Evolutionary conservation across 2,329 filamentous ascomycete species (phyloP).

Genomic region (Fusarium sp.): DNA sequence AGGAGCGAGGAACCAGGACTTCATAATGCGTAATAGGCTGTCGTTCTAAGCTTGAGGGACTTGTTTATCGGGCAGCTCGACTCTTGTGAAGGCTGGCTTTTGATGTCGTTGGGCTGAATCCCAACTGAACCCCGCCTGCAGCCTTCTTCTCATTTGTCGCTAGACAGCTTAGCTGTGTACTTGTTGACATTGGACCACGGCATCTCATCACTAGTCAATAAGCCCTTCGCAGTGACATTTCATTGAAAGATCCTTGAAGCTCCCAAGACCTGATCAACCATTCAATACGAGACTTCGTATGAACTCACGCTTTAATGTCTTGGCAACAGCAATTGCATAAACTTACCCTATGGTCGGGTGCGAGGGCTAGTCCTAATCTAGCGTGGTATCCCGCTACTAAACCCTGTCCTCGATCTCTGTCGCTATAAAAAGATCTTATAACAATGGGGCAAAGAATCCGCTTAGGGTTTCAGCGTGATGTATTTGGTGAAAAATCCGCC

Average conservation of each 20-base stretch:
- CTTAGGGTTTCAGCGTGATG: neutral
- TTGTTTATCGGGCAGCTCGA: too few species aligned
- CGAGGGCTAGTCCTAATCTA: neutral
- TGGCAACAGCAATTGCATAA: neutral
- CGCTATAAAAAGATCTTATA: neutral
- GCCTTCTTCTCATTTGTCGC: too few species aligned
- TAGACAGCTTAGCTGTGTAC: too few species aligned
- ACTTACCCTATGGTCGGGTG: neutral
- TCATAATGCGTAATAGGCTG: fast-evolving
- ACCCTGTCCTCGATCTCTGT: neutral
- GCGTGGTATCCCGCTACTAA: neutral
- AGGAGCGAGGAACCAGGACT: neutral
- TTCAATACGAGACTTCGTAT: neutral
- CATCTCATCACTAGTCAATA: fast-evolving
- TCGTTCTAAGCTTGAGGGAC: fast-evolving
- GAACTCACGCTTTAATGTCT: neutral
- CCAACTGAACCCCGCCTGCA: too few species aligned
- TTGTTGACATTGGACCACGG: too few species aligned
- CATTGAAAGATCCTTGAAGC: fast-evolving
- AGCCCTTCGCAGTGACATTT: fast-evolving
- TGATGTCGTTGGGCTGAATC: too few species aligned
- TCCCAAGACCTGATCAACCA: neutral
- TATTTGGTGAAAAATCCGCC: neutral
- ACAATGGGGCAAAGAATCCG: neutral
- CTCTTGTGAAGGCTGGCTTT: too few species aligned